A percentile compares a stretch with the other conserved stretches of the same genome.
These are phyloP conservation scores for Penicillium malachiteum DNA, from an alignment of 495 filamentous ascomycete species.

Conservation along the genomic window DNA sequence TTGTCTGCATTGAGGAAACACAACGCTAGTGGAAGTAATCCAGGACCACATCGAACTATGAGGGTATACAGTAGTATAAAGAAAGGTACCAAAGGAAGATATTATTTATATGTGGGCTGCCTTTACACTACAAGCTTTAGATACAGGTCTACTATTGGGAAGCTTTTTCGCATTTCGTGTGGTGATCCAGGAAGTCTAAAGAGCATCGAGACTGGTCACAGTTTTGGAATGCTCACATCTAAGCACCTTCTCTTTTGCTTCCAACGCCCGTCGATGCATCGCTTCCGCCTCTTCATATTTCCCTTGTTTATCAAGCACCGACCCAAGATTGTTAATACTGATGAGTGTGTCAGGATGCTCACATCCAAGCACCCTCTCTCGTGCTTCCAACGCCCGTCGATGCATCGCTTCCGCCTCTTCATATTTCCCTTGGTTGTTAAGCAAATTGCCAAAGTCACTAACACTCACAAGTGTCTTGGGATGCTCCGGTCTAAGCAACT, in stretches of 20 bases:
- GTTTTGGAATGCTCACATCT: too few relatives aligned
- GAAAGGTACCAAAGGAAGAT: not conserved
- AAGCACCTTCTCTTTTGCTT: not conserved
- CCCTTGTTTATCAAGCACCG: not conserved
- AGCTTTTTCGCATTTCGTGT: not conserved
- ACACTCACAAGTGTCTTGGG: conserved; percentile 39
- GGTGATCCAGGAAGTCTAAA: conserved; percentile 5
- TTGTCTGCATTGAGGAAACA: conserved; percentile 4
- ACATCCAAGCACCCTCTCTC: not conserved
- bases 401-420: conserved; percentile 1
- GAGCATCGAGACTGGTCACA: conserved; percentile 1
- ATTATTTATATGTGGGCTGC: conserved; percentile 4
- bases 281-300: conserved; percentile 1
- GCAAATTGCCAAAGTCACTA: conserved; percentile 23
- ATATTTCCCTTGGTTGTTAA: conserved; percentile 1
- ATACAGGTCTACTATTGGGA: conserved; percentile 2
- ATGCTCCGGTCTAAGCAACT: conserved; percentile 36
- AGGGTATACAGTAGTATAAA: not conserved
- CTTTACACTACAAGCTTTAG: not conserved
- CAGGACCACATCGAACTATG: conserved; percentile 1
- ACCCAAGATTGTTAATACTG: not conserved
- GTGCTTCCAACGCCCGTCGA: not conserved
- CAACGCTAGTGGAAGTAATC: not conserved
- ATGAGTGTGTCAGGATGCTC: not conserved
- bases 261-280: not conserved